Base-by-base conservation (phyloP, 495 filamentous ascomycete genomes). In the Margaritispora aquatica region DNA sequence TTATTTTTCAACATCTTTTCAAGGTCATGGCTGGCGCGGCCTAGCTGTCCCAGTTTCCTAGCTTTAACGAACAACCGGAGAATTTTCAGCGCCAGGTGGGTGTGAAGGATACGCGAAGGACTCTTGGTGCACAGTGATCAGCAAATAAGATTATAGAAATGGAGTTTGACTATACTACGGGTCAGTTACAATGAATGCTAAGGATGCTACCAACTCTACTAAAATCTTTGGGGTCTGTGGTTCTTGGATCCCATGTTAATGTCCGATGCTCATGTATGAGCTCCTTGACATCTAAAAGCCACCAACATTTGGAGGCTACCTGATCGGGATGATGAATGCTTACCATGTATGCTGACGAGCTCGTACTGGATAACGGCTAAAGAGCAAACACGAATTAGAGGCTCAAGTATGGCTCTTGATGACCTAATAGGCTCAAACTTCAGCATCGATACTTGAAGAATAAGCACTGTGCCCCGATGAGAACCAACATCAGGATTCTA, bases 301-400 rank as follows among this genome's bases (percentile, higher is more conserved):
- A 44, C 38, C 38, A 44, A 44, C 38, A 44, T 15, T n/a, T 44
- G 7, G 38, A n/a, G 19, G 3, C 29, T 34, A 34, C 29, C 19
- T n/a, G 38, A 44, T 44, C 38, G 2, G 38, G 38, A 44, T n/a
- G 7, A 17, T n/a, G 38, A 17, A 44, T 44, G 38, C 38, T 44
- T 44, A 44, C 38, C 38, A n/a, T 44, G 19, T 2, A 44, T 44
- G 38, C 38, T 44, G 38, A 44, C 38, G 38, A 17, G 19, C 38
- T n/a, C 19, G 38, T n/a, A 44, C 10, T 44, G 38, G 38, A 44
- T 44, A 8, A 44, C 38, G 38, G 38, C 10, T 44, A 44, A 47
- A 49, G n/a, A 7, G 26, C n/a, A 22, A 36, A n/a, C 22, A 55
- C 64, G 61, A 67, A 67, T 67, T 15, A 61, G 22, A 34, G 26